Conservation (phyloP, 2,329 filamentous ascomycete genomes). For the Xylaria sp. region DNA sequence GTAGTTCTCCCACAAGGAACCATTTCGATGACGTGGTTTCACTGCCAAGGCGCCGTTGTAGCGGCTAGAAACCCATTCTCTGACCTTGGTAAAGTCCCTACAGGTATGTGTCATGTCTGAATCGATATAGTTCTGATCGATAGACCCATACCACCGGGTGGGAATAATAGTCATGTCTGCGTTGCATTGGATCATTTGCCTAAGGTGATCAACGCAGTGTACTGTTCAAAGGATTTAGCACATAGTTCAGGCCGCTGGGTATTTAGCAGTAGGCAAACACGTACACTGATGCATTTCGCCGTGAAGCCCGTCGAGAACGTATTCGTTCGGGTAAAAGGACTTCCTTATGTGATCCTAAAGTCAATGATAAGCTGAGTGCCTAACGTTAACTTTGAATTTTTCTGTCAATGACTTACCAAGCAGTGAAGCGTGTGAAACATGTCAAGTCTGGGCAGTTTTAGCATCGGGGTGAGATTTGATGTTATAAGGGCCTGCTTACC, state of each 20-base stretch:
- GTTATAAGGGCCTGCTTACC: neutral
- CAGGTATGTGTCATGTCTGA: slow-evolving; percentile 6
- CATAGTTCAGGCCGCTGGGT: neutral
- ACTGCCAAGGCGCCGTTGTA: neutral
- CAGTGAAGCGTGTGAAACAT: slow-evolving; percentile 25
- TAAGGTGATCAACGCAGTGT: slow-evolving; percentile 1
- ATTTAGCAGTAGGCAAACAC: neutral
- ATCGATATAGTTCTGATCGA: slow-evolving; percentile 8
- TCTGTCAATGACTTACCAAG: neutral
- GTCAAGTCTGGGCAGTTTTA: slow-evolving; percentile 10
- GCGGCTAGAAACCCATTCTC: neutral
- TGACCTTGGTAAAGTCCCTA: neutral
- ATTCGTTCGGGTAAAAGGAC: neutral
- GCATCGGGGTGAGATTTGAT: neutral
- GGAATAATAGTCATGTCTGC: neutral
- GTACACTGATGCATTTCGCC: neutral
- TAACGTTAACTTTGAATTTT: neutral
- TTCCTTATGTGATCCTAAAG: slow-evolving; percentile 12
- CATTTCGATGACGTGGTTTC: neutral
- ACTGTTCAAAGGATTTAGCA: neutral
- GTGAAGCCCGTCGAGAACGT: neutral
- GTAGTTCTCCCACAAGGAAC: neutral
- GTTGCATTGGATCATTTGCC: neutral
- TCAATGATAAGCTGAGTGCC: neutral
- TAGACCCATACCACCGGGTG: neutral